Percentiles rank a stretch among this genome's conserved stretches.
phyloP scores from a whole-genome alignment of 805 yeast genomes.

The Metschnikowia drakensbergensis region DNA sequence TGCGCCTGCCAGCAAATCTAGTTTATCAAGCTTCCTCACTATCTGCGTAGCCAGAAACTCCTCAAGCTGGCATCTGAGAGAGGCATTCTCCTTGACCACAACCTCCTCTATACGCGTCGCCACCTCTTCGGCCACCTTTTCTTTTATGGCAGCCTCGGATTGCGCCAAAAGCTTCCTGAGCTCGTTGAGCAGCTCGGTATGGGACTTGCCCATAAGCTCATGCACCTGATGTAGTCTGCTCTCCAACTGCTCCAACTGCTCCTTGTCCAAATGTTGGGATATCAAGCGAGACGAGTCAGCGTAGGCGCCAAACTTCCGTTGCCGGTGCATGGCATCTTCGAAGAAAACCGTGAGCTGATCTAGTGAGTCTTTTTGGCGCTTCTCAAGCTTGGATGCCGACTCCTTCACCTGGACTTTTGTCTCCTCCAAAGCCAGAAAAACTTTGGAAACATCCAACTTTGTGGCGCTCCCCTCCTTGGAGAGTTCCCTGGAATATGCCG shows the following conservation, averaged over 20 bases:
- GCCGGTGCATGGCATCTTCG: constrained; percentile 1
- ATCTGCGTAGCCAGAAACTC: not conserved
- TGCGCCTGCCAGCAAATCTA: not conserved
- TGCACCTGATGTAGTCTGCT: not conserved
- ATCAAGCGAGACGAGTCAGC: not conserved
- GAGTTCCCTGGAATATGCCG: constrained; percentile 33
- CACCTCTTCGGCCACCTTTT: not conserved
- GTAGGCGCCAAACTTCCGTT: not conserved
- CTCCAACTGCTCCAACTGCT: not conserved
- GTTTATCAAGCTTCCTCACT: not conserved
- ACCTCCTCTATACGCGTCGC: not conserved
- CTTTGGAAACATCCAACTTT: constrained; percentile 25
- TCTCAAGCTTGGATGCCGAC: not conserved
- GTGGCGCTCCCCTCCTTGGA: constrained; percentile 35
- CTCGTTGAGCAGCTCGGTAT: not conserved
- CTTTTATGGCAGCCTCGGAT: not conserved
- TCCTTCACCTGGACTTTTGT: not conserved
- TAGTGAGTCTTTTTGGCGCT: not conserved
- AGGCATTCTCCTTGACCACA: not conserved
- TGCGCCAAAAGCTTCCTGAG: not conserved
- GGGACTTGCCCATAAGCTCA: not conserved
- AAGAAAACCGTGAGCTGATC: not conserved
- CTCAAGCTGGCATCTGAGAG: not conserved
- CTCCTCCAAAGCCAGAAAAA: constrained; percentile 20
- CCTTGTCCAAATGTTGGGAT: constrained; percentile 1